Base-by-base conservation (phyloP, 2,329 filamentous ascomycete genomes). In the Botrytis fragariae region DNA sequence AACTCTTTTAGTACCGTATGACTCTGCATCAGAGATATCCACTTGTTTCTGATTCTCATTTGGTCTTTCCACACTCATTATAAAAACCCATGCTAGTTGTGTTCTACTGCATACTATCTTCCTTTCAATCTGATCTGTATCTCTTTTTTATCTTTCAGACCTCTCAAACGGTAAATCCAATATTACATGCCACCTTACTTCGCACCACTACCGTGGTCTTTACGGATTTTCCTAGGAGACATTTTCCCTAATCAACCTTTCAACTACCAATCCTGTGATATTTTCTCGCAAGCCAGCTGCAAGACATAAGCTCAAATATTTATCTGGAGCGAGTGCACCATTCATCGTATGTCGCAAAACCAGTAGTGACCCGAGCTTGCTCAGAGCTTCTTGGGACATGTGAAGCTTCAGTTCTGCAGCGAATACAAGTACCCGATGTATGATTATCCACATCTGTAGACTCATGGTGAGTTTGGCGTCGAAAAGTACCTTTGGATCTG, bases 341-440 rank as follows among this genome's bases (percentile, higher is more conserved):
- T 29, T 54, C n/a, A 29, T 54, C 51, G 7, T 29, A 54, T 18
- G 51, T 29, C 29, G 0, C 3, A 29, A 54, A 54, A 3, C 51
- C 51, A n/a, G 51, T 29, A 29, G 51, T 54, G n/a, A 8, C n/a
- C n/a, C n/a, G 6, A 29, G 25, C 12, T 18, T 54, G 51, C 25
- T 18, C 51, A 29, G 51, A 16, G 25, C 51, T 54, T 29, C n/a
- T 29, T 2, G 51, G 25, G 51, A 8, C 5, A 54, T 10, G 6
- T 18, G 51, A 54, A 29, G 51, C 5, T 29, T 29, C 51, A 54
- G 5, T 7, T 54, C 0, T 29, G 5, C 25, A 6, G n/a, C 1
- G 51, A 54, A 16, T 16, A 1, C 3, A 18, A 3, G 14, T 16
- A n/a, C 6, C 10, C n/a, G 25, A 29, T 16, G 0, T 1, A 3